Percentiles rank a stretch among this genome's conserved stretches.
These are phyloP conservation scores for Oryza nivara DNA, from an alignment of 176 grass and related monocot genomes.

Conservation along the genomic window DNA sequence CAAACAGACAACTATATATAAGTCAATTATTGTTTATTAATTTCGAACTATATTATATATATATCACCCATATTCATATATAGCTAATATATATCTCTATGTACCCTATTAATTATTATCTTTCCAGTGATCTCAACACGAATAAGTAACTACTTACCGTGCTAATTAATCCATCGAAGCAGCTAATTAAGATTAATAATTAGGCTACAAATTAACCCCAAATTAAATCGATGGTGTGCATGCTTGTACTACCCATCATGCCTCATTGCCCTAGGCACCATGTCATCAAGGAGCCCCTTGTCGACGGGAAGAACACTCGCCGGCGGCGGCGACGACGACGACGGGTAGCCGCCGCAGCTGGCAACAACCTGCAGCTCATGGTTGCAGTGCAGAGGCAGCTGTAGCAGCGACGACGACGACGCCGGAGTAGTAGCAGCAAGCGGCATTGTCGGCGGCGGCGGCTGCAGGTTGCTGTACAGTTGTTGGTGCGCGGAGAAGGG, in stretches of 20 bases:
- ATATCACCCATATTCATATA: too few species aligned
- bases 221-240: background rate
- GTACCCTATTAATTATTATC: too few species aligned
- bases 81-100: too few species aligned
- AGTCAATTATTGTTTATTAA: too few species aligned
- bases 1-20: too few species aligned
- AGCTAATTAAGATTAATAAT: background rate
- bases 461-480: constrained; percentile 24
- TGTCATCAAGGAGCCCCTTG: constrained; percentile 77
- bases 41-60: too few species aligned
- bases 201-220: too few species aligned
- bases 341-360: background rate
- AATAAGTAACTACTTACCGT: too few species aligned
- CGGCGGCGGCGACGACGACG: background rate
- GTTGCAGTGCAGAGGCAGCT: constrained; percentile 22
- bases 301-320: constrained; percentile 21
- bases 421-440: background rate
- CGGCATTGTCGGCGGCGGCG: background rate
- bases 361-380: constrained; percentile 22
- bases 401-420: background rate
- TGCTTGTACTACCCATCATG: constrained; percentile 25
- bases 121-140: too few species aligned
- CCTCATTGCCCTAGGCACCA: constrained; percentile 79
- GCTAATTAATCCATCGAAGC: too few species aligned
- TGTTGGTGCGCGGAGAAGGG: constrained; percentile 34